Conservation (phyloP, 805 yeast species). For the Metschnikowia santaceciliae region DNA sequence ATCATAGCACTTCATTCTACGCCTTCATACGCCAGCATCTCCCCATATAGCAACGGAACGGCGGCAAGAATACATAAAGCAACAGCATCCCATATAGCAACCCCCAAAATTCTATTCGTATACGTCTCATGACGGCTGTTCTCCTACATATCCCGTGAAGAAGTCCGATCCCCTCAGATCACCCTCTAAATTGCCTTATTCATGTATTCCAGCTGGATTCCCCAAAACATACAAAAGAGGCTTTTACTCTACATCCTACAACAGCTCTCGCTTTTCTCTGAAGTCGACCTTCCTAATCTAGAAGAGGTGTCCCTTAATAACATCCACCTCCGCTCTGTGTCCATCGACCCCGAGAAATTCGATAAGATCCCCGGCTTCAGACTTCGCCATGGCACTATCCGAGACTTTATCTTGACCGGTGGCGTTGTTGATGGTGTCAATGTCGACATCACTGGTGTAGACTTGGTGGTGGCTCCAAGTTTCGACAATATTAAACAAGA, state of each 20-base stretch:
- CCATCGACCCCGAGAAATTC: conserved; percentile 68
- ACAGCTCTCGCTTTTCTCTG: conserved; percentile 77
- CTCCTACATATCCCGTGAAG: not conserved
- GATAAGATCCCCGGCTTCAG: conserved; percentile 58
- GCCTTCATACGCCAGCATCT: not conserved
- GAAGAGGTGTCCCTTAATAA: conserved; percentile 67
- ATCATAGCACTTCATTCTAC: not conserved
- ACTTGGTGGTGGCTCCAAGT: conserved; percentile 38
- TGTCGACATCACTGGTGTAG: conserved; percentile 54
- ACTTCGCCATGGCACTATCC: conserved; percentile 58
- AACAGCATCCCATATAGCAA: not conserved
- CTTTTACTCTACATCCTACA: conserved; percentile 74
- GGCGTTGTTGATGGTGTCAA: conserved; percentile 70
- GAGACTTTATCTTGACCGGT: conserved; percentile 52
- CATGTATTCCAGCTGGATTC: conserved; percentile 54
- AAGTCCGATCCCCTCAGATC: not conserved
- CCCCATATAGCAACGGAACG: not conserved
- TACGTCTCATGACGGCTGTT: not conserved
- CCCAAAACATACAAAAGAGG: conserved; percentile 80
- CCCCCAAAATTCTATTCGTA: not conserved
- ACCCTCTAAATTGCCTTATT: not conserved
- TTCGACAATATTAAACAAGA: conserved; percentile 26
- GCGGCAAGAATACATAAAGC: not conserved
- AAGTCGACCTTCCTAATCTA: conserved; percentile 73
- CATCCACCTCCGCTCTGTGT: conserved; percentile 53